Percentiles rank a stretch among this genome's conserved stretches.
Evolutionary conservation across 768 basidiomycete species (phyloP).

Genomic region (Pleurotus sapidus): DNA sequence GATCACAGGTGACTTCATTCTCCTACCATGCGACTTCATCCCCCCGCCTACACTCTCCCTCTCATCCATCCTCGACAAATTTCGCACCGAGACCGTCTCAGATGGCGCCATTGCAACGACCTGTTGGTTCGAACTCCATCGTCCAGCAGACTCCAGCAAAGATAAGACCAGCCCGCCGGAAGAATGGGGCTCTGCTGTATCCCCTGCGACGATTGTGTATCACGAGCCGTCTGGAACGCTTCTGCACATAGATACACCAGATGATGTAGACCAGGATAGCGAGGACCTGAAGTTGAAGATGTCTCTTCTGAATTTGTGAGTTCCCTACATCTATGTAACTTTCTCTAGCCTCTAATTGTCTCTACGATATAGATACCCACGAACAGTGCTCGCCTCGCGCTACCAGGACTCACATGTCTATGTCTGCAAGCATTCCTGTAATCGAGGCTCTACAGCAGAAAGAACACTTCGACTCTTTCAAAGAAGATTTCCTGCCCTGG

Average conservation of each 20-base stretch:
- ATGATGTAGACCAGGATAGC: constrained; percentile 62
- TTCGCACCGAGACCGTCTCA: constrained; percentile 67
- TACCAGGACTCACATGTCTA: constrained; percentile 91
- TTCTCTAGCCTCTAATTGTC: constrained; percentile 6
- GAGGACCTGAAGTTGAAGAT: constrained; percentile 77
- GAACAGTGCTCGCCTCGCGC: constrained; percentile 59
- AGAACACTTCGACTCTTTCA: constrained; percentile 72
- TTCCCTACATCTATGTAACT: constrained; percentile 4
- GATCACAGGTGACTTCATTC: constrained; percentile 82
- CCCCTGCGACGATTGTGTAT: constrained; percentile 59
- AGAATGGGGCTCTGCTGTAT: constrained; percentile 58
- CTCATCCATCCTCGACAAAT: constrained; percentile 71
- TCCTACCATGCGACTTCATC: constrained; percentile 90
- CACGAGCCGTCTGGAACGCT: constrained; percentile 64
- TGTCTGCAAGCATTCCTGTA: constrained; percentile 72
- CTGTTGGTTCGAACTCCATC: constrained; percentile 58
- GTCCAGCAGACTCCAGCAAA: constrained; percentile 15
- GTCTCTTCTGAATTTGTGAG: constrained; percentile 66
- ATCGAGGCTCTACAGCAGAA: constrained; percentile 72
- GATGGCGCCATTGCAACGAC: constrained; percentile 63
- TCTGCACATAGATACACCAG: constrained; percentile 69
- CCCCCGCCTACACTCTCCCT: constrained; percentile 75
- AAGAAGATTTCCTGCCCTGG: constrained; percentile 93
- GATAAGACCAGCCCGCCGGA: constrained; percentile 59
- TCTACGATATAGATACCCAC: constrained; percentile 56